A percentile compares a stretch with the other conserved stretches of the same genome.
Conservation (phyloP, 2,329 filamentous ascomycete species). For the Colletotrichum siamense region DNA sequence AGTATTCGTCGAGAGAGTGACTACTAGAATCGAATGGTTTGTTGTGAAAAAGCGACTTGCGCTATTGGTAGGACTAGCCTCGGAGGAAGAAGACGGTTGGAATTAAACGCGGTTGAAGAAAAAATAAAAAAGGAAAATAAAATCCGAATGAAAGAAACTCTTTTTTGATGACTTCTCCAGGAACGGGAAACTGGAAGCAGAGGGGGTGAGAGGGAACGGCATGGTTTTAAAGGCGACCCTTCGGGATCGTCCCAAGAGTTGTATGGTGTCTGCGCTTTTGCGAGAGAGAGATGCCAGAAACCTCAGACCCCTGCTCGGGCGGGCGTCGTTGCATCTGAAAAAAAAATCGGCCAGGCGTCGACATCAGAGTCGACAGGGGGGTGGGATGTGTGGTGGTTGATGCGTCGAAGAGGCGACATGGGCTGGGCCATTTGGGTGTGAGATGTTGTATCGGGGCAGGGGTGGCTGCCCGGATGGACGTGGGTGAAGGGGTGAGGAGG, state of each 20-base stretch:
- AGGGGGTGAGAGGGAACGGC: slow-evolving; percentile 31
- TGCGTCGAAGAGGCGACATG: not conserved
- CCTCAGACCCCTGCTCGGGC: slow-evolving; percentile 32
- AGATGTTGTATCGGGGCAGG: not conserved
- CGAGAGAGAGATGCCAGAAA: slow-evolving; percentile 2
- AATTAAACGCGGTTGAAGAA: slow-evolving; percentile 25
- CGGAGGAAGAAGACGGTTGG: slow-evolving; percentile 28
- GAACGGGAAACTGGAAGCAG: slow-evolving; percentile 30
- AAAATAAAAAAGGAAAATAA: slow-evolving; percentile 27
- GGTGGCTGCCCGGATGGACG: not conserved
- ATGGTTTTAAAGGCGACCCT: slow-evolving; percentile 47
- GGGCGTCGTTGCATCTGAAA: slow-evolving; percentile 17
- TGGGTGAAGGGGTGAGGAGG: slow-evolving; percentile 11
- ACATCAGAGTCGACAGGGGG: not conserved
- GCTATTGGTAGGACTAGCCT: slow-evolving; percentile 57
- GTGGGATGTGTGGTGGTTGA: slow-evolving; percentile 4
- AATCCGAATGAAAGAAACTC: not conserved
- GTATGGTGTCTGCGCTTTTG: not conserved
- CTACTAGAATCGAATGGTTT: not conserved
- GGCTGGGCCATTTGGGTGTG: not conserved
- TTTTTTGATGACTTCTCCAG: not conserved
- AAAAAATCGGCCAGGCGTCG: not conserved
- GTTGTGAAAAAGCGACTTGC: slow-evolving; percentile 46
- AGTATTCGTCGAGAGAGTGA: slow-evolving; percentile 28
- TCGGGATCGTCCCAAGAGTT: slow-evolving; percentile 39